These are phyloP conservation scores for Pistacia integerrima DNA, from an alignment of 345 rosid species.

Conservation along the genomic window DNA sequence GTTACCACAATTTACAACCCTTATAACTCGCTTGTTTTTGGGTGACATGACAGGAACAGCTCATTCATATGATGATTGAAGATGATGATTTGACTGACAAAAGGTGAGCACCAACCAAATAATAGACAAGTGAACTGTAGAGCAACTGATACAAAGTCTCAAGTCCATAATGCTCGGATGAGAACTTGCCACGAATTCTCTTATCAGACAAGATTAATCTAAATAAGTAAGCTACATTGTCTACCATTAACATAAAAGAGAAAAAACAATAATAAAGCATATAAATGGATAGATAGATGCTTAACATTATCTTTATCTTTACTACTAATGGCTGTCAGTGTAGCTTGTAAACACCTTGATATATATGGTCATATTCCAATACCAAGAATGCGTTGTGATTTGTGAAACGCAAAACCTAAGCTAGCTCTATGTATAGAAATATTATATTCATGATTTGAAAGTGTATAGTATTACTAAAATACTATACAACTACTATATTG, in stretches of 20 bases:
- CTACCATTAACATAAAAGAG: neutral
- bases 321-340: neutral
- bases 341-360: neutral
- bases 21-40: constrained; percentile 11
- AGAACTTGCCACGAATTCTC: constrained; percentile 18
- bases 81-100: constrained; percentile 57
- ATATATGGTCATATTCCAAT: neutral
- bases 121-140: constrained; percentile 32
- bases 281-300: neutral
- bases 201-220: neutral
- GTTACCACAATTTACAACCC: neutral
- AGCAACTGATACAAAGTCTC: neutral
- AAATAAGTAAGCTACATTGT: neutral
- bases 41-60: constrained; percentile 68
- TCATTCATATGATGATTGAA: constrained; percentile 53
- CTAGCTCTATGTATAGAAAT: neutral
- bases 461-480: neutral
- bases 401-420: neutral
- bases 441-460: neutral
- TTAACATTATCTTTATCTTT: neutral
- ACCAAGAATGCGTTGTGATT: neutral
- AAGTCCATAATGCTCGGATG: neutral
- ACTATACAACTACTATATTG: constrained; percentile 4
- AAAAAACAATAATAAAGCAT: neutral
- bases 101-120: constrained; percentile 47